These are phyloP conservation scores for Lobosporangium transversale DNA, from an alignment of 192 early-diverging fungal species.

Conservation along the genomic window DNA sequence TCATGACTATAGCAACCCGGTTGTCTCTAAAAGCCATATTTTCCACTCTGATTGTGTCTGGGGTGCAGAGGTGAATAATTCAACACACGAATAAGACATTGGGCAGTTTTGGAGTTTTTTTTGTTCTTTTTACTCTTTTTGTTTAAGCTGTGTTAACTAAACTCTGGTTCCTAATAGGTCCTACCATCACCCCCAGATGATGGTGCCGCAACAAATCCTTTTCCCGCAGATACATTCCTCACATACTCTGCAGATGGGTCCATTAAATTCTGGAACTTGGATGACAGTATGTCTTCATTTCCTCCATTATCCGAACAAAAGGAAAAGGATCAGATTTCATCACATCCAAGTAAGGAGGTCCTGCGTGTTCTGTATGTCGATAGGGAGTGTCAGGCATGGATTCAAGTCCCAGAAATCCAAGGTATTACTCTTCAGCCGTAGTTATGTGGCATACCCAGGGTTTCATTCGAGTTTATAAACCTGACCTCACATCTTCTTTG, in stretches of 20 bases:
- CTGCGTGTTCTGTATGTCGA: constrained; percentile 50
- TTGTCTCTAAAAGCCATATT: constrained; percentile 68
- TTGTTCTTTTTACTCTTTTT: too few relatives aligned
- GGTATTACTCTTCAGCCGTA: constrained; percentile 26
- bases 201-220: not conserved
- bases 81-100: too few relatives aligned
- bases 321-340: not conserved
- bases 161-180: too few relatives aligned
- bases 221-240: constrained; percentile 71
- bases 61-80: constrained; percentile 80
- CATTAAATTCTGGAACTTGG: constrained; percentile 82
- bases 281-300: constrained; percentile 30
- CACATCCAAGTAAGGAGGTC: constrained; percentile 28
- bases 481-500: not conserved
- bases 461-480: not conserved
- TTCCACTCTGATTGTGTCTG: constrained; percentile 83
- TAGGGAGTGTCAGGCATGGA: constrained; percentile 31
- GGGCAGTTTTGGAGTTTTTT: too few relatives aligned
- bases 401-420: constrained; percentile 26
- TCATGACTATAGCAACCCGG: constrained; percentile 61
- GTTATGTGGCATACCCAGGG: too few relatives aligned
- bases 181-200: not conserved
- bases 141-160: too few relatives aligned
- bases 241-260: constrained; percentile 84
- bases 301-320: not conserved